phyloP scores from a whole-genome alignment of 78 protist genomes.

The Acrasis kona region DNA sequence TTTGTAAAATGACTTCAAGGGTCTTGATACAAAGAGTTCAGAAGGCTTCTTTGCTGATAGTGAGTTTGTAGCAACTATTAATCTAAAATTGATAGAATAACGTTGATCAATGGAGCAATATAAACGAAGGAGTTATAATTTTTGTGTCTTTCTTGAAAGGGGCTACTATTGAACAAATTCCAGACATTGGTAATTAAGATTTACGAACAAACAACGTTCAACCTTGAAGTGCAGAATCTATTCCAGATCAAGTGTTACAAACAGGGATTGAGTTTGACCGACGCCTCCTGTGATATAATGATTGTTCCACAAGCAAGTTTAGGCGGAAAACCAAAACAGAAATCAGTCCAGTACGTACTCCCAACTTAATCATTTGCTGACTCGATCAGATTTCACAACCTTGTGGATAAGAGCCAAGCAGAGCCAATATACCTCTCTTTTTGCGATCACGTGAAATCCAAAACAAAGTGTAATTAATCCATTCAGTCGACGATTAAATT shows the following conservation, averaged over 20 bases:
- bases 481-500: no score
- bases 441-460: no score
- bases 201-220: not conserved
- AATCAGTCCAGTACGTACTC: constrained; percentile 1
- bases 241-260: not conserved
- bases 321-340: constrained; percentile 13
- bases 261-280: not conserved
- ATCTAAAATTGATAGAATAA: no score
- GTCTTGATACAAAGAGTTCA: not conserved
- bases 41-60: not conserved
- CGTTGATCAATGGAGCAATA: constrained; percentile 9
- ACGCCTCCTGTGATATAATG: constrained; percentile 13
- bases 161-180: not conserved
- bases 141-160: constrained; percentile 7
- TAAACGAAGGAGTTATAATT: constrained; percentile 1
- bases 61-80: no score
- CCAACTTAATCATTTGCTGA: constrained; percentile 8
- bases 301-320: constrained; percentile 26
- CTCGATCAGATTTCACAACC: not conserved
- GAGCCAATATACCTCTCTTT: no score
- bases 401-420: constrained; percentile 1
- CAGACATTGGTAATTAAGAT: not conserved
- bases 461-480: no score
- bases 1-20: not conserved
- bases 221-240: not conserved